phyloP scores from a whole-genome alignment of 352 stramenopile species.

The Peronospora destructor region DNA sequence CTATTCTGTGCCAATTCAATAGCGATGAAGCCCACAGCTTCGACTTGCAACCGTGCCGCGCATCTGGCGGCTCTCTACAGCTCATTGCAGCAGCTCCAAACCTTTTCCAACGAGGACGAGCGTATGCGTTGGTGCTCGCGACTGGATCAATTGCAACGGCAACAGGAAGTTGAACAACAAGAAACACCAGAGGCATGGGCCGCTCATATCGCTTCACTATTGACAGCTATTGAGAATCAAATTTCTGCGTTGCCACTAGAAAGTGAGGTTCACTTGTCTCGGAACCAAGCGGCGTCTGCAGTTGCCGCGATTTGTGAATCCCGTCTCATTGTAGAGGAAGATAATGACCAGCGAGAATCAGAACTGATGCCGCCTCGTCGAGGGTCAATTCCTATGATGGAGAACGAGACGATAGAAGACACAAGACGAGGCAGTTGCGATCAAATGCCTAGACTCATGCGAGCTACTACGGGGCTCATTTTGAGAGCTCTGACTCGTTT shows the following conservation, averaged over 20 bases:
- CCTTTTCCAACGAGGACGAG: conserved; percentile 30
- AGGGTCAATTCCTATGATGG: conserved; percentile 30
- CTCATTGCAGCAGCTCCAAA: conserved; percentile 15
- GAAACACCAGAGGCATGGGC: conserved; percentile 20
- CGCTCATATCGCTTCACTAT: conserved; percentile 17
- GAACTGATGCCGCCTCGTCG: conserved; percentile 5
- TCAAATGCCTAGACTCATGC: conserved; percentile 27
- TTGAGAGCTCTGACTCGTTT: conserved; percentile 22
- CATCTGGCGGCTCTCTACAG: conserved; percentile 23
- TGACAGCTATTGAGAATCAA: conserved; percentile 28
- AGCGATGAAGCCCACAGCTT: conserved; percentile 11
- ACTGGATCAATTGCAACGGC: conserved; percentile 31
- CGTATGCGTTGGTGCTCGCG: conserved; percentile 35
- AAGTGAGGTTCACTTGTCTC: conserved; percentile 11
- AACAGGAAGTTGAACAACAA: conserved; percentile 26
- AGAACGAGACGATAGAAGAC: conserved; percentile 25
- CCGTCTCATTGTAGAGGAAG: conserved; percentile 19
- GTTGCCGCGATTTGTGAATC: conserved; percentile 17
- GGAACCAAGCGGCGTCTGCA: conserved; percentile 10
- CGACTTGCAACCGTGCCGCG: conserved; percentile 18
- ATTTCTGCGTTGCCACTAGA: conserved; percentile 27
- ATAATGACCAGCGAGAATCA: conserved; percentile 5
- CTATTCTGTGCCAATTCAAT: not conserved
- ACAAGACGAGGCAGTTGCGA: conserved; percentile 22
- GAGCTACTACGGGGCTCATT: conserved; percentile 25